Conservation (phyloP, 768 basidiomycete genomes). For the Leccinellum albellum region DNA sequence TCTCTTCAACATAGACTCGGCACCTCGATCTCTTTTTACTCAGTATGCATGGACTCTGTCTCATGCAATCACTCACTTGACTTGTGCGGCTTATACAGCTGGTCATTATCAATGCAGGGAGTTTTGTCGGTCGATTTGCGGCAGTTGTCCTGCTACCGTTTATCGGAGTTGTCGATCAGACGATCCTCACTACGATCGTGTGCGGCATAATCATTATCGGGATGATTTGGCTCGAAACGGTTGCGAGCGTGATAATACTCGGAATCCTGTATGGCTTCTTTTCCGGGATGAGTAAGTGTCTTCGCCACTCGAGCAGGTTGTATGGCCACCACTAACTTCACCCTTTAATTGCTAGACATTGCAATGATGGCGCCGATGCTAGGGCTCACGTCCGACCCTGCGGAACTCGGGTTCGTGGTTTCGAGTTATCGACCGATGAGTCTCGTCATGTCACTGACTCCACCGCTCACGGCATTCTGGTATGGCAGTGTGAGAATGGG, state of each 20-base stretch:
- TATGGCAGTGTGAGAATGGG: constrained; percentile 37
- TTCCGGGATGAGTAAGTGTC: constrained; percentile 40
- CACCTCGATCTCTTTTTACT: constrained; percentile 50
- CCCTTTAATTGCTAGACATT: constrained; percentile 28
- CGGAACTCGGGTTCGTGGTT: constrained; percentile 47
- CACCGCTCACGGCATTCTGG: background rate
- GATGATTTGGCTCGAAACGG: constrained; percentile 37
- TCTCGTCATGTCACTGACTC: background rate
- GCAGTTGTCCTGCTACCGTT: constrained; percentile 38
- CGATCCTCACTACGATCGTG: constrained; percentile 32
- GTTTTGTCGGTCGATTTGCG: constrained; percentile 46
- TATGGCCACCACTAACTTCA: background rate
- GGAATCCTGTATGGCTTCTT: constrained; percentile 48
- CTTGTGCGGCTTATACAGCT: background rate
- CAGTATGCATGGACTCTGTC: background rate
- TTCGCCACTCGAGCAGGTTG: too few species aligned
- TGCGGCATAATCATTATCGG: constrained; percentile 41
- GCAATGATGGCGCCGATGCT: constrained; percentile 42
- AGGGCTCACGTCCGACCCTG: constrained; percentile 41
- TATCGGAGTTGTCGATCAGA: constrained; percentile 42
- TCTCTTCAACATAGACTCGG: constrained; percentile 47
- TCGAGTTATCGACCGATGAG: background rate
- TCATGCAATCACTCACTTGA: background rate
- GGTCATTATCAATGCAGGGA: constrained; percentile 44
- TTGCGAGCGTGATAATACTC: constrained; percentile 38